phyloP scores from a whole-genome alignment of 768 basidiomycete genomes.

The Calocera cornea region DNA sequence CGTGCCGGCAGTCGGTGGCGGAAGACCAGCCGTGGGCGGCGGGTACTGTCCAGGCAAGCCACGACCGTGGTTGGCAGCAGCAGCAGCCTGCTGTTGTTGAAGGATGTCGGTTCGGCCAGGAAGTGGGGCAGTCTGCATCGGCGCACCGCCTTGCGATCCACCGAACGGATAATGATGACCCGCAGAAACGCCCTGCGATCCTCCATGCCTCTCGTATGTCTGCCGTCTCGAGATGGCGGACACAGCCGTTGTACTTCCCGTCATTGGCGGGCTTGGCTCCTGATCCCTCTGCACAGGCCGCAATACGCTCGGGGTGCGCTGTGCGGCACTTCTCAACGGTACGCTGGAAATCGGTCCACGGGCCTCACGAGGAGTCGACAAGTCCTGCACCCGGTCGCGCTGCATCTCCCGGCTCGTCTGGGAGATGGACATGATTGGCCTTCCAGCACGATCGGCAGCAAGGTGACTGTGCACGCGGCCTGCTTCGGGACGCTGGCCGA shows the following conservation, averaged over 20 bases:
- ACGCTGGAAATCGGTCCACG: background rate
- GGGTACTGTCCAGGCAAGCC: background rate
- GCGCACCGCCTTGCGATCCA: background rate
- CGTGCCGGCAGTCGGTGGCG: background rate
- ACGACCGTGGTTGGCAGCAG: background rate
- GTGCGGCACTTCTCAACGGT: background rate
- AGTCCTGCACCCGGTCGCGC: background rate
- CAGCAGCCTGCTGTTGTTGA: background rate
- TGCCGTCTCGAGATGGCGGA: background rate
- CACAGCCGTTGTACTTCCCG: background rate
- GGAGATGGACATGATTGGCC: background rate
- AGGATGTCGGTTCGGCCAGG: background rate
- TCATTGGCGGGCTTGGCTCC: background rate
- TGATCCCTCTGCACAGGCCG: background rate
- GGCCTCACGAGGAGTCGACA: background rate
- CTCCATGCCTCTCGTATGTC: background rate
- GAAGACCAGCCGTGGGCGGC: background rate
- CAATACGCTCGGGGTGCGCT: background rate
- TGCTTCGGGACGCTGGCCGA: background rate
- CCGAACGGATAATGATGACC: background rate
- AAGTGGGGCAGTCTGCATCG: background rate
- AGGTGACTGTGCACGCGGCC: background rate
- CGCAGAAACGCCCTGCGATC: background rate
- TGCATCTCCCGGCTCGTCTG: slow-evolving; percentile 2
- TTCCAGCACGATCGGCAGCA: background rate